These are phyloP conservation scores for Colletotrichum brevisporum DNA, from an alignment of 2,329 filamentous ascomycete genomes.

Conservation along the genomic window DNA sequence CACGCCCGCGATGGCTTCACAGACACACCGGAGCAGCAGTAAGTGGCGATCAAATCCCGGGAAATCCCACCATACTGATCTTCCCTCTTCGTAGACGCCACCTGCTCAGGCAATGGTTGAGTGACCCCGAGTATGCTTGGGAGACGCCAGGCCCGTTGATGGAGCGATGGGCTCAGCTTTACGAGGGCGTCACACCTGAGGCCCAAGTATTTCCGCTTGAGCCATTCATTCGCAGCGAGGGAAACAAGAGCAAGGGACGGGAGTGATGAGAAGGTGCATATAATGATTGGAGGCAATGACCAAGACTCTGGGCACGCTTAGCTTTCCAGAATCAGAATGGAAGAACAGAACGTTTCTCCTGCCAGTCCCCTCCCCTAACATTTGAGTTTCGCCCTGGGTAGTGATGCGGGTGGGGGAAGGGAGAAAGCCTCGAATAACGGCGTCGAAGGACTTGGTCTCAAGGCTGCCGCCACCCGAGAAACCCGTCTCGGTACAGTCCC, in stretches of 20 bases:
- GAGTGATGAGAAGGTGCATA: background rate
- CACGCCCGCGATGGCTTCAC: constrained; percentile 66
- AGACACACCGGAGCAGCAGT: constrained; percentile 60
- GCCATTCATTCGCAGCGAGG: constrained; percentile 52
- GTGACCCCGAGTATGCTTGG: constrained; percentile 65
- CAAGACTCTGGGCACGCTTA: background rate
- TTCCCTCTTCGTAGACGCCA: constrained; percentile 58
- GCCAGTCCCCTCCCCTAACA: background rate
- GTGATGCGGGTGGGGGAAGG: background rate
- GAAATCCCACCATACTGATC: constrained; percentile 40
- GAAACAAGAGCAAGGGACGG: constrained; percentile 37
- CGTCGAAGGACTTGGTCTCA: background rate
- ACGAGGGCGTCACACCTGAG: constrained; percentile 64
- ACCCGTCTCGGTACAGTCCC: background rate
- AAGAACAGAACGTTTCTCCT: background rate
- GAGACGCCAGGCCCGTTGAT: constrained; percentile 59
- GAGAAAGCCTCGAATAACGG: background rate
- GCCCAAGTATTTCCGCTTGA: constrained; percentile 70
- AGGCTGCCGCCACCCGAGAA: constrained; percentile 1
- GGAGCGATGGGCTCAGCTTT: constrained; percentile 67
- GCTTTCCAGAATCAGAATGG: background rate
- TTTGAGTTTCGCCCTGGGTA: background rate
- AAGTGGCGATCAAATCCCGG: constrained; percentile 43
- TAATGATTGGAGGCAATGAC: background rate
- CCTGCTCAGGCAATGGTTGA: constrained; percentile 64